Evolutionary conservation across 371 early-diverging fungal genomes (phyloP).

Genomic region (Mucor ambiguus): DNA sequence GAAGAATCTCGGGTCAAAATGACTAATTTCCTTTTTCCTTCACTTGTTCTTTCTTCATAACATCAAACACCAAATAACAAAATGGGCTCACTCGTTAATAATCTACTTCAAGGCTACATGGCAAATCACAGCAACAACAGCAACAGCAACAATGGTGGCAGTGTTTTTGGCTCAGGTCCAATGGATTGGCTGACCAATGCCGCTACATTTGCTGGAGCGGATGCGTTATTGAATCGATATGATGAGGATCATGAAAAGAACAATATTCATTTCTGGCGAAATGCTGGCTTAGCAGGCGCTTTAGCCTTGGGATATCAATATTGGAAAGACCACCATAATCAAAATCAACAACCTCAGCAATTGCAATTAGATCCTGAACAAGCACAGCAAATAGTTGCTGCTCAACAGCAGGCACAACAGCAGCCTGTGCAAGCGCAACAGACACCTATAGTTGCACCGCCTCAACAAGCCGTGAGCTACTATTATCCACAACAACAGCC

Average conservation of each 20-base stretch:
- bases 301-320: slow-evolving; percentile 27
- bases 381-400: background rate
- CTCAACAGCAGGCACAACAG: slow-evolving; percentile 1
- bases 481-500: slow-evolving; percentile 1
- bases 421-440: slow-evolving; percentile 1
- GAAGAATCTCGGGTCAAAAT: background rate
- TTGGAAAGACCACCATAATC: slow-evolving; percentile 18
- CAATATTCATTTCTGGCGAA: slow-evolving; percentile 23
- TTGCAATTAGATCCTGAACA: slow-evolving; percentile 12
- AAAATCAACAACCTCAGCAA: slow-evolving; percentile 8
- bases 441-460: background rate
- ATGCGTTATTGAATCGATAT: slow-evolving; percentile 18
- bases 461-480: background rate
- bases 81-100: slow-evolving; percentile 12
- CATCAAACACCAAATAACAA: background rate
- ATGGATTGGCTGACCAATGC: slow-evolving; percentile 26
- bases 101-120: slow-evolving; percentile 18
- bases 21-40: background rate
- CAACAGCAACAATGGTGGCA: background rate
- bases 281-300: slow-evolving; percentile 29
- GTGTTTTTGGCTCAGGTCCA: slow-evolving; percentile 6
- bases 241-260: slow-evolving; percentile 18
- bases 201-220: slow-evolving; percentile 24
- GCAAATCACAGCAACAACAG: slow-evolving; percentile 8
- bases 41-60: background rate